phyloP scores from a whole-genome alignment of 176 grass and related monocot genomes.

The Juncus effusus region DNA sequence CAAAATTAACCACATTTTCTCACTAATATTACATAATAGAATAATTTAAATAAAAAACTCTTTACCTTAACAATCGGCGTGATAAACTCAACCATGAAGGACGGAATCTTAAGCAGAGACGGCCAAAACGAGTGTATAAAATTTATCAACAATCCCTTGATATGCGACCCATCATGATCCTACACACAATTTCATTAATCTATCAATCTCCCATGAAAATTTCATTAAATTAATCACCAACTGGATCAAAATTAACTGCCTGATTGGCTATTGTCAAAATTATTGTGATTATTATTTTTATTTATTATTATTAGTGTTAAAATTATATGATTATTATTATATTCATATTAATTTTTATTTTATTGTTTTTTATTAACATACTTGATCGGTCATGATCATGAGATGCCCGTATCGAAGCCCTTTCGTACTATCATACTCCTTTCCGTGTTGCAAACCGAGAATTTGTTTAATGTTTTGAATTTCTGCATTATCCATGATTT shows the following conservation, averaged over 20 bases:
- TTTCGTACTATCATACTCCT: conserved; percentile 58
- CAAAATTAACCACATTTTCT: background rate
- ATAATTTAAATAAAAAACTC: background rate
- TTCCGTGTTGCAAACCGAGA: conserved; percentile 82
- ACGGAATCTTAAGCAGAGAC: conserved; percentile 68
- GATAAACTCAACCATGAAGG: conserved; percentile 86
- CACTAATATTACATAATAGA: background rate
- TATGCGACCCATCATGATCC: conserved; percentile 94
- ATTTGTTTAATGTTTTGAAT: conserved; percentile 90
- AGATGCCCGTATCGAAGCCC: conserved; percentile 95
- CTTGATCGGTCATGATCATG: conserved; percentile 99
- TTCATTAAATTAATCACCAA: no score
- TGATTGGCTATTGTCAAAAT: no score
- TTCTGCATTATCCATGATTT: conserved; percentile 81
- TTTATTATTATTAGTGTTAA: background rate
- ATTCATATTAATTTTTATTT: no score
- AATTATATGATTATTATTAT: background rate
- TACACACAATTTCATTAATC: conserved; percentile 10
- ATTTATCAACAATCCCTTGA: conserved; percentile 85
- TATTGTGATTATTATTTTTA: background rate
- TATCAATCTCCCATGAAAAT: no score
- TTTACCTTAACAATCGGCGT: conserved; percentile 86
- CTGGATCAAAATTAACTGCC: no score
- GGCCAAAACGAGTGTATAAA: conserved; percentile 88
- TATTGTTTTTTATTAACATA: background rate